phyloP scores from a whole-genome alignment of 2,329 filamentous ascomycete genomes.

The Ophiosphaerella korrae region DNA sequence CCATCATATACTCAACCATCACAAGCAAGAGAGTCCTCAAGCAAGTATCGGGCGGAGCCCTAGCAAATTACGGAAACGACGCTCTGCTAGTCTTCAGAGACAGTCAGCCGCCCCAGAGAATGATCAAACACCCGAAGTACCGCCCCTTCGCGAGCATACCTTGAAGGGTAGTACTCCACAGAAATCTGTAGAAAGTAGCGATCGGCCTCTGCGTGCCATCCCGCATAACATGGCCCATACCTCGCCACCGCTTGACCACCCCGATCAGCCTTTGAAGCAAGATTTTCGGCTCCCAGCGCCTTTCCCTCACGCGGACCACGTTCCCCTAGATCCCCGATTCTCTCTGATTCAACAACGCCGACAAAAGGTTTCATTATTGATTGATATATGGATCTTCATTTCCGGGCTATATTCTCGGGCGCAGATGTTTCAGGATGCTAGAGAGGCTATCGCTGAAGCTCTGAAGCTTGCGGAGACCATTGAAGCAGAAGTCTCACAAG shows the following conservation, averaged over 20 bases:
- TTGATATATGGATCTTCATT: slow-evolving; percentile 89
- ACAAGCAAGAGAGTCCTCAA: slow-evolving; percentile 44
- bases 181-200: slow-evolving; percentile 38
- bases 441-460: slow-evolving; percentile 81
- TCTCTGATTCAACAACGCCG: slow-evolving; percentile 58
- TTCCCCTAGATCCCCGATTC: slow-evolving; percentile 54
- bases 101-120: slow-evolving; percentile 31
- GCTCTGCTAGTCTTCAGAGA: slow-evolving; percentile 44
- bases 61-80: slow-evolving; percentile 49
- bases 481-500: slow-evolving; percentile 68
- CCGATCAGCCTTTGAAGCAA: slow-evolving; percentile 50
- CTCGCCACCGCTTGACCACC: slow-evolving; percentile 47
- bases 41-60: slow-evolving; percentile 42
- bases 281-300: slow-evolving; percentile 51
- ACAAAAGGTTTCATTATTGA: slow-evolving; percentile 64
- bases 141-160: slow-evolving; percentile 21
- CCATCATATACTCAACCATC: slow-evolving; percentile 38
- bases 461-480: slow-evolving; percentile 73
- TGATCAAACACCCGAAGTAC: slow-evolving; percentile 9
- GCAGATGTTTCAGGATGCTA: slow-evolving; percentile 77
- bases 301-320: slow-evolving; percentile 41
- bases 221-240: slow-evolving; percentile 48
- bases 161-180: slow-evolving; percentile 28
- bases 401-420: slow-evolving; percentile 86
- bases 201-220: slow-evolving; percentile 46